These are phyloP conservation scores for Ceratobasidium papillatum DNA, from an alignment of 1,284 basidiomycete genomes.

Conservation along the genomic window DNA sequence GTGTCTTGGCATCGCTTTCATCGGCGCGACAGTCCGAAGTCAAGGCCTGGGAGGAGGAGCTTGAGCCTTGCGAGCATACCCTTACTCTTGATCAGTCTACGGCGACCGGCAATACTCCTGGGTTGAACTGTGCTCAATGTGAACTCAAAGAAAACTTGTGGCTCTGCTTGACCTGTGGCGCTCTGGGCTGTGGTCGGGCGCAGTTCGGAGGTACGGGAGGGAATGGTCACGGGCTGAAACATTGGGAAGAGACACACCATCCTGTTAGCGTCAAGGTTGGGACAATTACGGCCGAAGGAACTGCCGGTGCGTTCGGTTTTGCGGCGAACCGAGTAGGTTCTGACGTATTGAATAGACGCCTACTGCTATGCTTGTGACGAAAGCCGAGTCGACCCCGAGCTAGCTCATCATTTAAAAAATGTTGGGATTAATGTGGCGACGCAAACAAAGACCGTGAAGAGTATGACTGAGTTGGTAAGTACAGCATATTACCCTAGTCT, in stretches of 20 bases:
- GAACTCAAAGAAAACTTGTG: slow-evolving; percentile 90
- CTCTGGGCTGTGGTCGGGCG: slow-evolving; percentile 89
- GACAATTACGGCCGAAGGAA: slow-evolving; percentile 95
- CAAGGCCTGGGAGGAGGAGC: slow-evolving; percentile 98
- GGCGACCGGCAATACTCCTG: slow-evolving; percentile 58
- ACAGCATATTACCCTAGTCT: background rate
- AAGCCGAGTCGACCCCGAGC: slow-evolving; percentile 79
- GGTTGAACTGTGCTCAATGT: slow-evolving; percentile 77
- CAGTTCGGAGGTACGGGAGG: slow-evolving; percentile 89
- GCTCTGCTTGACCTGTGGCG: slow-evolving; percentile 95
- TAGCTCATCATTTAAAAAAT: slow-evolving; percentile 76
- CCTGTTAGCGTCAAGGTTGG: slow-evolving; percentile 93
- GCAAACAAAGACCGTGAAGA: slow-evolving; percentile 95
- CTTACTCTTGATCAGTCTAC: slow-evolving; percentile 76
- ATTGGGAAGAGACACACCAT: slow-evolving; percentile 82
- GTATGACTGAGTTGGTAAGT: slow-evolving; percentile 91
- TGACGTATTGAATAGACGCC: slow-evolving; percentile 67
- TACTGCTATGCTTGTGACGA: slow-evolving; percentile 97
- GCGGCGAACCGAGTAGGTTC: slow-evolving; percentile 9
- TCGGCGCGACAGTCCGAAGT: slow-evolving; percentile 94
- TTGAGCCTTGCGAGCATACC: slow-evolving; percentile 87
- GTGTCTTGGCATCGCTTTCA: slow-evolving; percentile 82
- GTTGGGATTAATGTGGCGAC: slow-evolving; percentile 90
- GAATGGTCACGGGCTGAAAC: slow-evolving; percentile 89
- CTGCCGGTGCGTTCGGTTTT: slow-evolving; percentile 67